These are phyloP conservation scores for Stephanocyclus meneghinianus DNA, from an alignment of 352 stramenopile genomes.

Conservation along the genomic window DNA sequence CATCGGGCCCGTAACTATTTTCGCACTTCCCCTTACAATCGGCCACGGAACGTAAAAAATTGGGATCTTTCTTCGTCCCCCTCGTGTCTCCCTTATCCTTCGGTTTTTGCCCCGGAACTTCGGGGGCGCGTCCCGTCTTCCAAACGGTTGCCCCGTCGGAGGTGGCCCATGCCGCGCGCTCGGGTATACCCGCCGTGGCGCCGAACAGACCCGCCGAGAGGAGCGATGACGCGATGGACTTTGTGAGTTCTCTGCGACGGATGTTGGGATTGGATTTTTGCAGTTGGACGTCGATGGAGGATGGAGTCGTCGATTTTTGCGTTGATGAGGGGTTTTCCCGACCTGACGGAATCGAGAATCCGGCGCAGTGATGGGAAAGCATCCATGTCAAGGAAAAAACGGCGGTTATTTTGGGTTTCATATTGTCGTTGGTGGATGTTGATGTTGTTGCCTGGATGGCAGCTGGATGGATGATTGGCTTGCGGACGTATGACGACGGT, in stretches of 20 bases:
- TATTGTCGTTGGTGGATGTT: not conserved
- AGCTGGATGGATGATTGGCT: too few relatives aligned
- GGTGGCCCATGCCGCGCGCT: not conserved
- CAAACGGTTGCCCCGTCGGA: slow-evolving; percentile 30
- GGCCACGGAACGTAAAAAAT: slow-evolving; percentile 73
- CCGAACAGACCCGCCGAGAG: not conserved
- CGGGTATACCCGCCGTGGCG: not conserved
- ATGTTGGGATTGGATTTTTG: not conserved
- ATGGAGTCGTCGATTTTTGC: not conserved
- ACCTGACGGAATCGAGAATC: not conserved
- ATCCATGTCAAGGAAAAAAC: not conserved
- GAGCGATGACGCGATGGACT: slow-evolving; percentile 10
- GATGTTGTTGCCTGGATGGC: too few relatives aligned
- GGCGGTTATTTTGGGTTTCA: not conserved
- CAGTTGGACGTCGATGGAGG: not conserved
- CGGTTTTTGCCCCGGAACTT: slow-evolving; percentile 66
- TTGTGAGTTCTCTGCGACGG: not conserved
- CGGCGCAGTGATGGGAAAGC: not conserved
- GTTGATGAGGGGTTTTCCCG: not conserved
- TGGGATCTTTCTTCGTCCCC: slow-evolving; percentile 77
- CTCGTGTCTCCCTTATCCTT: slow-evolving; percentile 66
- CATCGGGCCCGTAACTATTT: slow-evolving; percentile 54
- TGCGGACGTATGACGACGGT: too few relatives aligned
- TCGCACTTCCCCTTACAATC: slow-evolving; percentile 75
- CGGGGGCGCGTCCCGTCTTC: slow-evolving; percentile 56